Evolutionary conservation across 192 early-diverging fungal genomes (phyloP).

Genomic region (Powellomyces hirtus): DNA sequence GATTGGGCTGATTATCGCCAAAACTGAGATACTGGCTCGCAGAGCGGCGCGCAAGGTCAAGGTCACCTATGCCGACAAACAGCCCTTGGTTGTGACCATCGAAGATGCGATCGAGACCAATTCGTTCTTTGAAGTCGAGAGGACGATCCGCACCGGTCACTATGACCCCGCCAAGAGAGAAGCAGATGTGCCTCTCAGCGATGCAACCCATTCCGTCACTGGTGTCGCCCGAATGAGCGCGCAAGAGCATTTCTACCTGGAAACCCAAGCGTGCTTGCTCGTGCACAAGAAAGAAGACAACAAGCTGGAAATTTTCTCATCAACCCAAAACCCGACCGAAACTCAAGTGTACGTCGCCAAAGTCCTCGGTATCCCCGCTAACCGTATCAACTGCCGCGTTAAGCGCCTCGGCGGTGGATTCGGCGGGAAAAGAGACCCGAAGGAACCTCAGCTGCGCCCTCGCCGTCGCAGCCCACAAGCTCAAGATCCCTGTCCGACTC

Average conservation of each 20-base stretch:
- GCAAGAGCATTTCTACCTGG: slow-evolving; percentile 89
- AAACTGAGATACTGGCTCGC: slow-evolving; percentile 60
- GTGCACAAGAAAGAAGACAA: slow-evolving; percentile 73
- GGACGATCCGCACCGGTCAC: slow-evolving; percentile 61
- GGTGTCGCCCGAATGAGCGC: slow-evolving; percentile 37
- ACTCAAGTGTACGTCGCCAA: slow-evolving; percentile 65
- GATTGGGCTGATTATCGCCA: slow-evolving; percentile 79
- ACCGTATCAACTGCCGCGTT: slow-evolving; percentile 70
- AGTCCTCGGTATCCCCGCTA: slow-evolving; percentile 68
- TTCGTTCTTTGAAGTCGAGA: slow-evolving; percentile 58
- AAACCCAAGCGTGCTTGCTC: slow-evolving; percentile 68
- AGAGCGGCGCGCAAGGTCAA: slow-evolving; percentile 68
- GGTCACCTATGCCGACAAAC: slow-evolving; percentile 64
- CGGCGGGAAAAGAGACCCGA: slow-evolving; percentile 70
- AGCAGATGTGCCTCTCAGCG: slow-evolving; percentile 23
- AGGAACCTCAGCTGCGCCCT: slow-evolving; percentile 63
- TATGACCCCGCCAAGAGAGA: slow-evolving; percentile 47
- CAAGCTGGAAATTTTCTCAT: slow-evolving; percentile 77
- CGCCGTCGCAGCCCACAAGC: slow-evolving; percentile 69
- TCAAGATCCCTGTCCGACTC: slow-evolving; percentile 64
- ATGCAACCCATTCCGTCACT: slow-evolving; percentile 30
- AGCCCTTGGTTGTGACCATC: slow-evolving; percentile 72
- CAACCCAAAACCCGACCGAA: slow-evolving; percentile 77
- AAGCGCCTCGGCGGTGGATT: slow-evolving; percentile 89
- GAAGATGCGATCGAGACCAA: slow-evolving; percentile 72